Conservation (phyloP, 768 basidiomycete genomes). For the Lepiota brunneoincarnata region DNA sequence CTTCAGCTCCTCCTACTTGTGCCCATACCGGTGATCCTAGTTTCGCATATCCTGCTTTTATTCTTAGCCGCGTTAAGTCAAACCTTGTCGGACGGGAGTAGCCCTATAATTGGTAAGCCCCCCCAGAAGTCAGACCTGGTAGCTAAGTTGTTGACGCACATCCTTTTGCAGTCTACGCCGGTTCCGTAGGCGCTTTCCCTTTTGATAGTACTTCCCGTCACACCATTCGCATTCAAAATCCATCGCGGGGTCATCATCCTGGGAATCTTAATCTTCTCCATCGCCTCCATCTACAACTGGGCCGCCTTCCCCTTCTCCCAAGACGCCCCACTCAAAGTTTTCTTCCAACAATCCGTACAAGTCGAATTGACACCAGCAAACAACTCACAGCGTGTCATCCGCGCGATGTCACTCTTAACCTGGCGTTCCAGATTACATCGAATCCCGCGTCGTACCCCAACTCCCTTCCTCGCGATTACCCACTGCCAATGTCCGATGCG, state of each 20-base stretch:
- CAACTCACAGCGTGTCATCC: constrained; percentile 17
- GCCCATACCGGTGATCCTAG: constrained; percentile 24
- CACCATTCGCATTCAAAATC: constrained; percentile 25
- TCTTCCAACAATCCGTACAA: constrained; percentile 17
- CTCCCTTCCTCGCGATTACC: constrained; percentile 49
- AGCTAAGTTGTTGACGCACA: not conserved
- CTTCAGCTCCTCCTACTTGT: constrained; percentile 26
- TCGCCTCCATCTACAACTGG: constrained; percentile 14
- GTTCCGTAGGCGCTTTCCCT: constrained; percentile 16
- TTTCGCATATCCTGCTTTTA: constrained; percentile 25
- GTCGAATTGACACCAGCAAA: constrained; percentile 30
- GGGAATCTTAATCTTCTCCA: constrained; percentile 10
- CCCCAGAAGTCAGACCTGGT: not conserved
- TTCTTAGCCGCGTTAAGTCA: constrained; percentile 25
- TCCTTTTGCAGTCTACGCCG: constrained; percentile 18
- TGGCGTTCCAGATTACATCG: constrained; percentile 44
- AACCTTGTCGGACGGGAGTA: constrained; percentile 27
- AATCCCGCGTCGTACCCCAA: constrained; percentile 40
- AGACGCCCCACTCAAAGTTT: constrained; percentile 19
- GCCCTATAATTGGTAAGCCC: constrained; percentile 20
- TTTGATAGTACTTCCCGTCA: constrained; percentile 21
- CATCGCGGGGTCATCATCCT: constrained; percentile 15
- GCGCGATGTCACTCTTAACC: constrained; percentile 27
- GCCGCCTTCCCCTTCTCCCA: constrained; percentile 16
- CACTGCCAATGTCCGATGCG: constrained; percentile 32